These are phyloP conservation scores for Podospora sp. DNA, from an alignment of 495 filamentous ascomycete species.

Conservation along the genomic window DNA sequence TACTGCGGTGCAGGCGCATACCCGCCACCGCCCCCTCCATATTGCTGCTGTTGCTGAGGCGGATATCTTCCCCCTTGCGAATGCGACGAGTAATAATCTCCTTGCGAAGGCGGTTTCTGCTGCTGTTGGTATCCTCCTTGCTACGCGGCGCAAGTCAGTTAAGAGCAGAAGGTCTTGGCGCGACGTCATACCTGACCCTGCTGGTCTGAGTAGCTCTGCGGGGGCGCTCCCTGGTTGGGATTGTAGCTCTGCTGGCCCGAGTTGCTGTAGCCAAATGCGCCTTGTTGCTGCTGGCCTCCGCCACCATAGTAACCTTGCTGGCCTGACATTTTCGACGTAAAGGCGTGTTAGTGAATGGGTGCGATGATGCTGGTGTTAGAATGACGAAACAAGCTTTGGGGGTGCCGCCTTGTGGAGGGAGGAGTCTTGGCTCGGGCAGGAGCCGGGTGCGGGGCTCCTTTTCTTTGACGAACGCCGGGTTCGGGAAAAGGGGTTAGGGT, in stretches of 20 bases:
- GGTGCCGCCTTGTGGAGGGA: not conserved
- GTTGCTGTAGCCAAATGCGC: conserved; percentile 11
- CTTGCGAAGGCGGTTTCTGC: not conserved
- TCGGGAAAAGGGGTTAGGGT: not conserved
- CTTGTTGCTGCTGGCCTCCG: conserved; percentile 9
- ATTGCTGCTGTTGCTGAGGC: conserved; percentile 2
- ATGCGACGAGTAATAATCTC: not conserved
- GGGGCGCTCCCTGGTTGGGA: conserved; percentile 4
- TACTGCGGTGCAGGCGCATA: not conserved
- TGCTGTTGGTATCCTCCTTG: not conserved
- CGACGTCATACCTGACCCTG: conserved; percentile 7
- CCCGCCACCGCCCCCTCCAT: not conserved
- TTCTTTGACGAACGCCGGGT: not conserved
- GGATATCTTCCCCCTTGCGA: not conserved
- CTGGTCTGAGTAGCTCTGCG: conserved; percentile 12
- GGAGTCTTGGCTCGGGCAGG: not conserved
- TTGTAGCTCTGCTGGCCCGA: conserved; percentile 4
- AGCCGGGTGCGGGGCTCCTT: not conserved
- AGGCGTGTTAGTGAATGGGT: not conserved
- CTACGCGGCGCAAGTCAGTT: not conserved
- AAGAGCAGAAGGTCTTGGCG: not conserved
- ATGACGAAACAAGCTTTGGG: conserved; percentile 2
- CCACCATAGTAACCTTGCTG: conserved; percentile 8
- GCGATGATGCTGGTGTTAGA: not conserved
- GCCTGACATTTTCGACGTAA: not conserved